Evolutionary conservation across 2,329 filamentous ascomycete species (phyloP).

Genomic region (Calonectria crousiana): DNA sequence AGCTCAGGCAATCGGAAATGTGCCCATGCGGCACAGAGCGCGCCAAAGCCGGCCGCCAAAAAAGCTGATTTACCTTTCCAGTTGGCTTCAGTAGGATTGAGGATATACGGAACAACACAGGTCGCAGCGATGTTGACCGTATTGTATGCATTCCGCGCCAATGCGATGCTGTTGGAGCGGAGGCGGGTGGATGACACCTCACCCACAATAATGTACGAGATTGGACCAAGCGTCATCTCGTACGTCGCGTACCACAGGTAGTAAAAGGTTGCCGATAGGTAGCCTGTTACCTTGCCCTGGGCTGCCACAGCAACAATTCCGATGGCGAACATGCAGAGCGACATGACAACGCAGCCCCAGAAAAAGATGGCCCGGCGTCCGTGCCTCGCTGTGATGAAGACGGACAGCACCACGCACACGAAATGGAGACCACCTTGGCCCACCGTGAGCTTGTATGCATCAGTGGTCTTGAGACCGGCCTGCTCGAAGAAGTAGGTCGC

Average conservation of each 20-base stretch:
- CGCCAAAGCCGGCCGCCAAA: constrained; percentile 41
- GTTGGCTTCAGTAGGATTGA: constrained; percentile 47
- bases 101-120: constrained; percentile 45
- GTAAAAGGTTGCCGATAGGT: constrained; percentile 33
- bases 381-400: constrained; percentile 51
- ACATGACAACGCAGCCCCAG: constrained; percentile 38
- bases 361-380: constrained; percentile 57
- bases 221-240: constrained; percentile 55
- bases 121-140: constrained; percentile 41
- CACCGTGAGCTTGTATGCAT: constrained; percentile 55
- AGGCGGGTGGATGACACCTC: constrained; percentile 55
- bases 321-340: constrained; percentile 39
- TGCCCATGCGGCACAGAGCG: constrained; percentile 41
- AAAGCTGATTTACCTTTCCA: constrained; percentile 48
- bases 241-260: constrained; percentile 46
- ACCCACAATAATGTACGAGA: constrained; percentile 54
- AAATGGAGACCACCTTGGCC: constrained; percentile 56
- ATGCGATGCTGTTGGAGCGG: constrained; percentile 54
- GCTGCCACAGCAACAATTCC: constrained; percentile 55
- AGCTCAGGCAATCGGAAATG: constrained; percentile 49
- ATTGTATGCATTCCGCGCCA: constrained; percentile 48
- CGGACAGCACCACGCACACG: constrained; percentile 54
- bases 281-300: constrained; percentile 47
- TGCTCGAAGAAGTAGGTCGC: constrained; percentile 57
- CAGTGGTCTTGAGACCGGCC: constrained; percentile 51